These are phyloP conservation scores for Ceratobasidium sp. DNA, from an alignment of 1,284 basidiomycete species.

Conservation along the genomic window DNA sequence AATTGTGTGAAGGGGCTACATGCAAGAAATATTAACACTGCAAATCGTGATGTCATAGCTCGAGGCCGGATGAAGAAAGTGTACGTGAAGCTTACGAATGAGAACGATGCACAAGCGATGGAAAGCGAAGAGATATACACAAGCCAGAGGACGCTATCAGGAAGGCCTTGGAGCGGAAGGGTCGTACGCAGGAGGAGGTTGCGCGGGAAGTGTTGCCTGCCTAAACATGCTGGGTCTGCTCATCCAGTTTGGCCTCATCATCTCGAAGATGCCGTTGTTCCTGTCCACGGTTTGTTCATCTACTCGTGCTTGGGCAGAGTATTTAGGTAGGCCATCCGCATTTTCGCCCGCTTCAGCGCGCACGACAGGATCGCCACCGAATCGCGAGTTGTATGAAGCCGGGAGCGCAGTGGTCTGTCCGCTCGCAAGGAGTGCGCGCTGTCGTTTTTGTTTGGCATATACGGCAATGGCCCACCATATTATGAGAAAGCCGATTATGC, in stretches of 20 bases:
- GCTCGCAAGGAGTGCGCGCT: background rate
- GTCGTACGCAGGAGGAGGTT: conserved; percentile 34
- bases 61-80: background rate
- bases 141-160: background rate
- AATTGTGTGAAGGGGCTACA: background rate
- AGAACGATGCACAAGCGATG: background rate
- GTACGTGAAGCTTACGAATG: background rate
- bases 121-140: background rate
- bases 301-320: conserved; percentile 9
- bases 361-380: conserved; percentile 11
- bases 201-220: conserved; percentile 4
- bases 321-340: conserved; percentile 28
- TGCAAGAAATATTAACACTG: background rate
- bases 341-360: conserved; percentile 30
- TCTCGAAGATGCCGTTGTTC: background rate
- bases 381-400: background rate
- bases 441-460: conserved; percentile 13
- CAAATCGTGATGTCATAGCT: background rate
- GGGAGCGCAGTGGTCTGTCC: background rate
- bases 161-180: background rate
- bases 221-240: conserved; percentile 20
- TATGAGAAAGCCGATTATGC: background rate
- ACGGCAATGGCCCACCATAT: conserved; percentile 18
- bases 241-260: background rate
- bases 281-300: conserved; percentile 29